Conservation (phyloP, 345 rosid species). For the Gossypium turneri region DNA sequence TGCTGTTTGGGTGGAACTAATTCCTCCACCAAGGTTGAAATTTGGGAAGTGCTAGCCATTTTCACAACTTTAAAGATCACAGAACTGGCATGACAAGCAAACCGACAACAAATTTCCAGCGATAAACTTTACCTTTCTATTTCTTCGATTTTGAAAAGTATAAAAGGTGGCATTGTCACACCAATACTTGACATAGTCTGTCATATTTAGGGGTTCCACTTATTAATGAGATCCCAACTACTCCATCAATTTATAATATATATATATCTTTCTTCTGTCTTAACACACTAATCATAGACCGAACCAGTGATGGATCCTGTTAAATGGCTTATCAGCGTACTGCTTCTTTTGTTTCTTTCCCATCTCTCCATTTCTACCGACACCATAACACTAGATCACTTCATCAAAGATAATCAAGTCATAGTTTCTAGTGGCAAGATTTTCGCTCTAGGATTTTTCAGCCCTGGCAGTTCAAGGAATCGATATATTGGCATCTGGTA, state of each 20-base stretch:
- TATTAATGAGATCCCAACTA: constrained; percentile 3
- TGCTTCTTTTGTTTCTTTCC: constrained; percentile 21
- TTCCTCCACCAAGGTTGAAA: background rate
- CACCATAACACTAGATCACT: constrained; percentile 21
- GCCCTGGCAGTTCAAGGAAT: constrained; percentile 38
- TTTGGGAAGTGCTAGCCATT: background rate
- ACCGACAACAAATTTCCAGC: constrained; percentile 2
- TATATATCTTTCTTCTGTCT: background rate
- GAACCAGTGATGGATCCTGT: constrained; percentile 13
- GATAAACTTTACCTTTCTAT: background rate
- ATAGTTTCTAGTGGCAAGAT: constrained; percentile 33
- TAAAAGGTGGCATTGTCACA: background rate
- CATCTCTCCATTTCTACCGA: constrained; percentile 19
- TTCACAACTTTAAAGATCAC: background rate
- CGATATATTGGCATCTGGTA: constrained; percentile 83
- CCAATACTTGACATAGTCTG: background rate
- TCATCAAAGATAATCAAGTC: constrained; percentile 37
- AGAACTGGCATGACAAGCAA: constrained; percentile 3
- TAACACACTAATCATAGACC: background rate
- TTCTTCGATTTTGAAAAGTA: background rate
- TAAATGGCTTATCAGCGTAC: background rate
- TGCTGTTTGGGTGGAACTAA: background rate
- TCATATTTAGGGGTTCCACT: background rate
- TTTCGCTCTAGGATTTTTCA: constrained; percentile 69
- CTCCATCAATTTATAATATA: background rate